A percentile compares a stretch with the other conserved stretches of the same genome.
phyloP scores from a whole-genome alignment of 2,329 filamentous ascomycete species.

The Lecanicillium sp. region DNA sequence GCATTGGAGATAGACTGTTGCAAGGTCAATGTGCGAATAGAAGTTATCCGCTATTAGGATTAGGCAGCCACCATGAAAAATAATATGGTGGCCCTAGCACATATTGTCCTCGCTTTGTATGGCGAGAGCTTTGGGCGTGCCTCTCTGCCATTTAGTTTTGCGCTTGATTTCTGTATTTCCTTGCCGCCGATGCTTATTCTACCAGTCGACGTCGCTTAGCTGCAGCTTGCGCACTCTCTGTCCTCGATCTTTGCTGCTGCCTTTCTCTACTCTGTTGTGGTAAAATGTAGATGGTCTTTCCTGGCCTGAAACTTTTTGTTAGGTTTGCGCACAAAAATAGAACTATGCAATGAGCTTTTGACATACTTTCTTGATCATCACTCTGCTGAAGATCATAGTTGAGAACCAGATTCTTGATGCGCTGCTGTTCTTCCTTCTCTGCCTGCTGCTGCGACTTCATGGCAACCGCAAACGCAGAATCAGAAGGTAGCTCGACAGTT shows the following conservation, averaged over 20 bases:
- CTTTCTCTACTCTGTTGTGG: conserved; percentile 46
- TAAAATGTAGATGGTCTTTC: conserved; percentile 41
- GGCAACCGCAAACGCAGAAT: conserved; percentile 90
- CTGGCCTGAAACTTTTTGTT: conserved; percentile 36
- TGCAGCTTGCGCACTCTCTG: conserved; percentile 87
- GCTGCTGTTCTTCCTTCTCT: conserved; percentile 91
- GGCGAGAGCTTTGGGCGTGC: no score
- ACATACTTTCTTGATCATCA: conserved; percentile 72
- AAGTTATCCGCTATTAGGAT: no score
- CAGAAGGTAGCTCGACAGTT: conserved; percentile 79
- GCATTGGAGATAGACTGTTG: no score
- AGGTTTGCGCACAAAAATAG: conserved; percentile 36
- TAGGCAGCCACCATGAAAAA: no score
- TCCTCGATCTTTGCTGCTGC: conserved; percentile 53
- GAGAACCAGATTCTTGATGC: conserved; percentile 94
- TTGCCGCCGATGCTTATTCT: conserved; percentile 25
- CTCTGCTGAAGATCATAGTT: conserved; percentile 90
- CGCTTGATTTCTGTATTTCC: conserved; percentile 15
- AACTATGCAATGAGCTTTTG: conserved; percentile 27
- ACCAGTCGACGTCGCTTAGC: conserved; percentile 97
- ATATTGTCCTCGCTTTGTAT: no score
- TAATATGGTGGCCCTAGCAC: no score
- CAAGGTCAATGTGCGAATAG: no score
- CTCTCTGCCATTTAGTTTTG: no score
- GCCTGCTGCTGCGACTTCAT: conserved; percentile 95